Conservation (phyloP, 2,329 filamentous ascomycete genomes). For the Phaeophleospora eucalypticola region DNA sequence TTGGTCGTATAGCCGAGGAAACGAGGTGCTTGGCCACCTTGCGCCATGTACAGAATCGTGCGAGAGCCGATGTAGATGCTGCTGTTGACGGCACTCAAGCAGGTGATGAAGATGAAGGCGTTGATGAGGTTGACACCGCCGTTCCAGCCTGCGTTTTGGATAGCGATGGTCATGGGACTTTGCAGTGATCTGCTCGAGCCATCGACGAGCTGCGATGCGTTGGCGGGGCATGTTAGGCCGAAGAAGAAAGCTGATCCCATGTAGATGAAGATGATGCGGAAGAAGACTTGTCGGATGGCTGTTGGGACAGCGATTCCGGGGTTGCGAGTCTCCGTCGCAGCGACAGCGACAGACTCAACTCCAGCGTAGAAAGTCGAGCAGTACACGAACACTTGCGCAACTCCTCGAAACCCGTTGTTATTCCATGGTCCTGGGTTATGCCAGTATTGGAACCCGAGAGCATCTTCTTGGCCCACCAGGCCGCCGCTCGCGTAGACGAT, state of each 20-base stretch:
- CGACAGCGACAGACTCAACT: conserved; percentile 50
- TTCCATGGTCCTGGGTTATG: conserved; percentile 39
- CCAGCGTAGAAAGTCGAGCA: conserved; percentile 48
- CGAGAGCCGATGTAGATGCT: conserved; percentile 74
- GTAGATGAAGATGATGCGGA: conserved; percentile 50
- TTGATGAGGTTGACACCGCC: conserved; percentile 76
- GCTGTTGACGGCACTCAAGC: conserved; percentile 62
- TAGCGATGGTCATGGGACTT: conserved; percentile 67
- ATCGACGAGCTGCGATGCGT: conserved; percentile 60
- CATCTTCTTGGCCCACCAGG: conserved; percentile 26
- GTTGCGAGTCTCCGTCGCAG: conserved; percentile 50
- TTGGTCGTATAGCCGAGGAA: conserved; percentile 65
- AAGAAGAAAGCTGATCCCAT: conserved; percentile 72
- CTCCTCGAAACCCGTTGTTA: conserved; percentile 38
- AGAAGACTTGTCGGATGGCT: conserved; percentile 33
- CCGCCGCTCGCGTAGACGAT: conserved; percentile 37
- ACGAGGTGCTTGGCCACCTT: conserved; percentile 65
- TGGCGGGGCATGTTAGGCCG: conserved; percentile 67
- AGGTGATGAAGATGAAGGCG: conserved; percentile 69
- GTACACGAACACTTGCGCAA: conserved; percentile 42
- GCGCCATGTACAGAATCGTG: conserved; percentile 71
- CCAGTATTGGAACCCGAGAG: conserved; percentile 34
- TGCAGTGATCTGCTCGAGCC: conserved; percentile 60
- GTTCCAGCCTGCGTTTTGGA: conserved; percentile 69
- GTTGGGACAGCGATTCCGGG: conserved; percentile 42